Percentiles rank a stretch among this genome's conserved stretches.
phyloP scores from a whole-genome alignment of 768 basidiomycete species.

The Pleurotus citrinopileatus region DNA sequence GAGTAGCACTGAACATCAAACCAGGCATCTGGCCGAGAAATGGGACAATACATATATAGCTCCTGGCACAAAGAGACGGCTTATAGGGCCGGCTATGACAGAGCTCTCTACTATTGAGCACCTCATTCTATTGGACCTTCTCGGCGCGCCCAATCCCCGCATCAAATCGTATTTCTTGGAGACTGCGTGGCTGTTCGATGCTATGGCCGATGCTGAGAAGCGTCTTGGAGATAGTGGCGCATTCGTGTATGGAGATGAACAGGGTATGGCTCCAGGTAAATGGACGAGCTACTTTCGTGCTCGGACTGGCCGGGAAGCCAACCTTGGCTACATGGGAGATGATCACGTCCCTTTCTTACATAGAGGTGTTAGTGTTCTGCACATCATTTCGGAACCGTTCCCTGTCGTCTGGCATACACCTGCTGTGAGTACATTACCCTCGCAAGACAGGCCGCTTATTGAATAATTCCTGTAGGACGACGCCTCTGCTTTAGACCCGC shows the following conservation, averaged over 20 bases:
- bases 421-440: slow-evolving; percentile 41
- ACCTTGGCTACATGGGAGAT: slow-evolving; percentile 72
- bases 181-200: slow-evolving; percentile 92
- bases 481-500: slow-evolving; percentile 77
- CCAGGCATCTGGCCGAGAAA: slow-evolving; percentile 85
- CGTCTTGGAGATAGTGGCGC: slow-evolving; percentile 65
- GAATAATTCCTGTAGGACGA: slow-evolving; percentile 63
- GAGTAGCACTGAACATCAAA: background rate
- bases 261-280: slow-evolving; percentile 41
- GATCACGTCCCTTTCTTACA: slow-evolving; percentile 91
- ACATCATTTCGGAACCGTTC: slow-evolving; percentile 88
- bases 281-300: slow-evolving; percentile 69
- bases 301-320: slow-evolving; percentile 35
- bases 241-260: slow-evolving; percentile 47
- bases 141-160: slow-evolving; percentile 73
- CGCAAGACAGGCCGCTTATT: background rate
- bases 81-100: slow-evolving; percentile 44
- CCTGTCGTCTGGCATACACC: slow-evolving; percentile 88
- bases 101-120: slow-evolving; percentile 83
- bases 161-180: slow-evolving; percentile 82
- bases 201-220: slow-evolving; percentile 67
- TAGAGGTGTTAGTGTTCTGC: slow-evolving; percentile 82
- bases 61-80: slow-evolving; percentile 55
- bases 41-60: slow-evolving; percentile 74
- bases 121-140: slow-evolving; percentile 87